A percentile compares a stretch with the other conserved stretches of the same genome.
phyloP scores from a whole-genome alignment of 257 asterid species.

The Solanum paucissectum region DNA sequence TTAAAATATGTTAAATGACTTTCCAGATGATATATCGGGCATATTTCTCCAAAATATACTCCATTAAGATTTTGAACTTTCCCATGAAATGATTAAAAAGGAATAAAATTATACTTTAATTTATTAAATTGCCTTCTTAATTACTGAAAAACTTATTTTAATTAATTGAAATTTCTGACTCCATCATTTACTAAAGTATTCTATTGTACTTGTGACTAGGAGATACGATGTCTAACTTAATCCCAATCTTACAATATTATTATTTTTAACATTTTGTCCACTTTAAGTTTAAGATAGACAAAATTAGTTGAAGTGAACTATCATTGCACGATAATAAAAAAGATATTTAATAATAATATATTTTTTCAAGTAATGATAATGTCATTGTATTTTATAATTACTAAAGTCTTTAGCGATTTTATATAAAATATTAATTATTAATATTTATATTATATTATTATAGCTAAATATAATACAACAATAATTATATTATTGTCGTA shows the following conservation, averaged over 20 bases:
- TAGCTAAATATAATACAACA: too few species aligned
- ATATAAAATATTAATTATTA: too few species aligned
- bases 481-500: too few species aligned
- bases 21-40: neutral
- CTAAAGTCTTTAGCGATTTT: too few species aligned
- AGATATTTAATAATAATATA: too few species aligned
- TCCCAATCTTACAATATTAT: neutral
- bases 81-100: neutral
- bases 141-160: neutral
- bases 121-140: neutral
- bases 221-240: neutral
- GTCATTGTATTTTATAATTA: too few species aligned
- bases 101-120: neutral
- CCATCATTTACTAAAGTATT: neutral
- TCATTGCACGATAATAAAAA: neutral
- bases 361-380: too few species aligned
- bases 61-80: neutral
- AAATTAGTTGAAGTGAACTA: neutral
- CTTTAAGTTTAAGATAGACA: neutral
- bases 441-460: too few species aligned
- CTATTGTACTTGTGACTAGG: neutral
- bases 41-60: neutral
- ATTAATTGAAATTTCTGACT: neutral
- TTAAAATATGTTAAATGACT: neutral
- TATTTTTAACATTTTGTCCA: neutral